Base-by-base conservation (phyloP, 257 asterid genomes). In the Gardenia jasminoides region DNA sequence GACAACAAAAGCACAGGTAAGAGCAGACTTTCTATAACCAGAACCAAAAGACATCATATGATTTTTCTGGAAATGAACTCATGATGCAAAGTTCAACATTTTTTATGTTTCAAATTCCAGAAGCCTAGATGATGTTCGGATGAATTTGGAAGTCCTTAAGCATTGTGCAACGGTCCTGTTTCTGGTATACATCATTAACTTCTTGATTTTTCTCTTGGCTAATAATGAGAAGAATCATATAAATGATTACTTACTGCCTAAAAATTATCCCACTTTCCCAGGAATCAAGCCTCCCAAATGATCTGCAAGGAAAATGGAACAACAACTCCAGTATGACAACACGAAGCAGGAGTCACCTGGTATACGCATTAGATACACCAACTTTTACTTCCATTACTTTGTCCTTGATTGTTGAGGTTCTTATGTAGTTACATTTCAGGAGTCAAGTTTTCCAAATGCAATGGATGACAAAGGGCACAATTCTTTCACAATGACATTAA, bases 121-220 rank as follows among this genome's bases (percentile, higher is more conserved):
- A 94, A 93, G 98, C 85, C 87, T 96, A 85, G 99, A 92, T 31
- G 99, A 96, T 84, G 97, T 86, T 50, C 88, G 98, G 72, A 87
- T 96, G 97, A 93, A 96, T 77, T 79, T 96, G 90, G 98, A 96
- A 83, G 99, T 96, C 54, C 80, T 96, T 74, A 96, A 96, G 88
- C 94, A 96, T 84, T 96, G 99, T 81, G 99, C 98, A 73, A 91
- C 99, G 0, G 99, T 96, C 16, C 79, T 96, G 31, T 83, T 96
- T 66, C 86, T 96, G 98, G 99, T 91, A 88, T n/a, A 19, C 73
- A 77, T 41, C 13, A 4, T 19, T 41, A 39, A 24, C 66, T 75
- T 36, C 50, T 73, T 13, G 7, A 15, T 70, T 17, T 30, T 3
- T n/a, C 28, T 61, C 24, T 54, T 67, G 19, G 58, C 36, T 48